Evolutionary conservation across 2,329 filamentous ascomycete genomes (phyloP).

Genomic region (Purpureocillium lavendulum): DNA sequence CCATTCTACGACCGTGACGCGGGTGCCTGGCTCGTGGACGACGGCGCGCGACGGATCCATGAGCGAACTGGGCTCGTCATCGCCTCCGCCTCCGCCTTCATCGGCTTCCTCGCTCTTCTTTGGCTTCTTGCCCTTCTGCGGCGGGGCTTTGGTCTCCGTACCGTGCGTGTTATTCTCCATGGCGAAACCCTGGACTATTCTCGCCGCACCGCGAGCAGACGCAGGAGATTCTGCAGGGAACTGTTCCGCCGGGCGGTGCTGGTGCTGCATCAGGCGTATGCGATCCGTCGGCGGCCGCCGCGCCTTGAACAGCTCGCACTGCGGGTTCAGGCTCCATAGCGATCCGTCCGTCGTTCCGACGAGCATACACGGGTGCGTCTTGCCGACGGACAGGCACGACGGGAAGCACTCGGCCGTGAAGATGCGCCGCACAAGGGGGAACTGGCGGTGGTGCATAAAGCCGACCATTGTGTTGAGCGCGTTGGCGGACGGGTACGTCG

Average conservation of each 20-base stretch:
- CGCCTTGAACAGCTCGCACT: slow-evolving; percentile 26
- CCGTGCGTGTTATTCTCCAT: slow-evolving; percentile 41
- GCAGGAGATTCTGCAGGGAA: slow-evolving; percentile 19
- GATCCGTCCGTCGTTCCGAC: slow-evolving; percentile 46
- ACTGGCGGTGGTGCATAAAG: slow-evolving; percentile 44
- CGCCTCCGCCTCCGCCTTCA: slow-evolving; percentile 15
- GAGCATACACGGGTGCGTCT: slow-evolving; percentile 44
- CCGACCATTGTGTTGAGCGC: slow-evolving; percentile 43
- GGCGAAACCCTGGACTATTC: slow-evolving; percentile 44
- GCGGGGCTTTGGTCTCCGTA: slow-evolving; percentile 28
- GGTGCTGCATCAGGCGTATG: slow-evolving; percentile 41
- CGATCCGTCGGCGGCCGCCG: slow-evolving; percentile 24
- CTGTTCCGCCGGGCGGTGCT: slow-evolving; percentile 32
- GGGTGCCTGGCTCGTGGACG: slow-evolving; percentile 54
- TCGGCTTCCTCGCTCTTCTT: slow-evolving; percentile 22
- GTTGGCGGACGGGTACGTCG: slow-evolving; percentile 42
- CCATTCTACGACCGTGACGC: slow-evolving; percentile 56
- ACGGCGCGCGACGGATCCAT: slow-evolving; percentile 33
- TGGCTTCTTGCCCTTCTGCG: slow-evolving; percentile 25
- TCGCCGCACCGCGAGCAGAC: slow-evolving; percentile 33
- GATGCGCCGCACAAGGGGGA: slow-evolving; percentile 42
- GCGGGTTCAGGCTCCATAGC: slow-evolving; percentile 36
- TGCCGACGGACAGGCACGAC: slow-evolving; percentile 40
- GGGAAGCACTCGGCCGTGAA: slow-evolving; percentile 41
- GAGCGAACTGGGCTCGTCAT: slow-evolving; percentile 21